phyloP scores from a whole-genome alignment of 2,329 filamentous ascomycete genomes.

The Cryphonectria parasitica region DNA sequence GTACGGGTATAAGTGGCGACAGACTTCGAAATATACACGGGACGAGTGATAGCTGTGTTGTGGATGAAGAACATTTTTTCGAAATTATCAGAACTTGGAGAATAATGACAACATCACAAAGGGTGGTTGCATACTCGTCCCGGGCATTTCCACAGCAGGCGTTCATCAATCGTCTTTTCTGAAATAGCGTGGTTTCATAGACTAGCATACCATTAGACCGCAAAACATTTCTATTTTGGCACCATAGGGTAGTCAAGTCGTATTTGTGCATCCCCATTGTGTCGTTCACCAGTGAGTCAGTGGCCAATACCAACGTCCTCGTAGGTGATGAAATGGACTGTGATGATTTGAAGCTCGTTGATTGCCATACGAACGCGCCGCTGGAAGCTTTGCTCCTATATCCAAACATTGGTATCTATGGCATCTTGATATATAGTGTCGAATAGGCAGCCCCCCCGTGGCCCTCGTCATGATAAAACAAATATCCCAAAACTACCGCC shows the following conservation, averaged over 20 bases:
- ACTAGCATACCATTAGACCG: not conserved
- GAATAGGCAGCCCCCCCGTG: too few relatives aligned
- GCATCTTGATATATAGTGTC: too few relatives aligned
- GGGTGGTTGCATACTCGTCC: not conserved
- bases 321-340: too few relatives aligned
- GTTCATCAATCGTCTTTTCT: not conserved
- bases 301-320: too few relatives aligned
- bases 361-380: too few relatives aligned
- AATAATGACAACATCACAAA: not conserved
- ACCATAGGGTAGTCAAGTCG: not conserved
- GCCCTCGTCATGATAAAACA: too few relatives aligned
- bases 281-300: too few relatives aligned
- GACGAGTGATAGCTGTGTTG: conserved; percentile 15
- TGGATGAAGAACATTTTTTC: too few relatives aligned
- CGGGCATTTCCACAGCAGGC: not conserved
- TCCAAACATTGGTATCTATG: not conserved
- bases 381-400: too few relatives aligned
- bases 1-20: conserved; percentile 57
- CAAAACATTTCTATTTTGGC: not conserved
- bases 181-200: not conserved
- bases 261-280: too few relatives aligned
- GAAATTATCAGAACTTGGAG: not conserved
- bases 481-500: not conserved
- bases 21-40: conserved; percentile 54
- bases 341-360: too few relatives aligned